Conservation (phyloP, 192 early-diverging fungal species). For the Entophlyctis helioformis region DNA sequence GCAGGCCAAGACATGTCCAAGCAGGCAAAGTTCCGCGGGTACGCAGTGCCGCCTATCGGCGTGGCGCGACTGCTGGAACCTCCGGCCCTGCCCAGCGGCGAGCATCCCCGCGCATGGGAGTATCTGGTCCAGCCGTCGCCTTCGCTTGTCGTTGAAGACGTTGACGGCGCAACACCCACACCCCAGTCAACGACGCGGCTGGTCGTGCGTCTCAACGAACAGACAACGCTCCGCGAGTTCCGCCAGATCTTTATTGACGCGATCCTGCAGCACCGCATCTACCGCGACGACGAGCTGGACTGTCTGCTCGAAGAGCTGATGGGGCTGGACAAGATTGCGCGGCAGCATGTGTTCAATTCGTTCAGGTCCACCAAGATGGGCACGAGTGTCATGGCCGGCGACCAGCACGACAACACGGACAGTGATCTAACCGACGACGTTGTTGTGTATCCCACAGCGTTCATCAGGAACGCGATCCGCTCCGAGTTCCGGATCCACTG, state of each 20-base stretch:
- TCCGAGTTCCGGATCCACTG: too few species aligned
- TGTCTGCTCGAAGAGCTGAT: slow-evolving; percentile 5
- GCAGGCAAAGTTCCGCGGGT: background rate
- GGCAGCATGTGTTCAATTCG: too few species aligned
- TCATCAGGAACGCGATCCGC: too few species aligned
- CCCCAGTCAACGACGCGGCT: background rate
- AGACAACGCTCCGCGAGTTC: slow-evolving; percentile 1
- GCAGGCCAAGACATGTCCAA: background rate
- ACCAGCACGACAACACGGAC: too few species aligned
- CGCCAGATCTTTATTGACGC: slow-evolving; percentile 7
- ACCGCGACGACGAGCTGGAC: slow-evolving; percentile 11
- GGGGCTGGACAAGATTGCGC: background rate
- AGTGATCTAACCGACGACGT: too few species aligned
- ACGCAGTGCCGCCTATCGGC: background rate
- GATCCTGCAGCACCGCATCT: slow-evolving; percentile 1
- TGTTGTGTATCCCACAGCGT: too few species aligned
- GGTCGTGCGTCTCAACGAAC: background rate
- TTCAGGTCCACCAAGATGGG: too few species aligned
- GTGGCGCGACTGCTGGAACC: too few species aligned
- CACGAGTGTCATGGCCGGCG: too few species aligned
- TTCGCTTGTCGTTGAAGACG: background rate
- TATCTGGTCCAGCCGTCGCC: background rate
- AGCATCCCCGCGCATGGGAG: background rate
- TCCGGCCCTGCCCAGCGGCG: too few species aligned
- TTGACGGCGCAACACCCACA: background rate